Conservation (phyloP, 2,329 filamentous ascomycete genomes). For the Mariannaea elegans region DNA sequence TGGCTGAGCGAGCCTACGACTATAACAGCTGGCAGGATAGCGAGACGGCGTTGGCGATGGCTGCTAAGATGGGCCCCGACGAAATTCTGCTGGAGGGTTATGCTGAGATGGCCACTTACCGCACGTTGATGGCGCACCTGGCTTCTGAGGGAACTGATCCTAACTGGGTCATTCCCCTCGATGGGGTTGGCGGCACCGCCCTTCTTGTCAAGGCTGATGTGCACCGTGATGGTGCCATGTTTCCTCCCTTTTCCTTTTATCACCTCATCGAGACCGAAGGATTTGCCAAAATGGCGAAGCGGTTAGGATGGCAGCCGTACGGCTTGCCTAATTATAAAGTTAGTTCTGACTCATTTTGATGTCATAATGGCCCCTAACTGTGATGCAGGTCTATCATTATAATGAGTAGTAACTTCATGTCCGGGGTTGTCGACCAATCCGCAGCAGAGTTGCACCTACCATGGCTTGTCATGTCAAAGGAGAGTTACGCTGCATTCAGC, state of each 20-base stretch:
- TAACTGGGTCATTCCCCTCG: constrained; percentile 75
- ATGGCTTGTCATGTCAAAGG: constrained; percentile 26
- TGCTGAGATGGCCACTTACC: constrained; percentile 89
- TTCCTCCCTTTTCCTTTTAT: constrained; percentile 95
- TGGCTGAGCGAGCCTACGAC: constrained; percentile 87
- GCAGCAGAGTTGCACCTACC: constrained; percentile 16
- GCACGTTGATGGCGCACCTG: constrained; percentile 90
- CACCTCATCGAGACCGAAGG: constrained; percentile 98
- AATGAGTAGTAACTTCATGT: constrained; percentile 71
- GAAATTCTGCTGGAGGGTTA: constrained; percentile 96
- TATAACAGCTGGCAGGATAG: constrained; percentile 99
- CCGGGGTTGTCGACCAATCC: constrained; percentile 19
- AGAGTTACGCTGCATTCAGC: constrained; percentile 9
- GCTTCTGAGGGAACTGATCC: constrained; percentile 64
- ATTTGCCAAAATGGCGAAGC: constrained; percentile 95
- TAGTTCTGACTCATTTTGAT: constrained; percentile 43
- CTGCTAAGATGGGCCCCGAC: constrained; percentile 82
- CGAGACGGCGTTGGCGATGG: constrained; percentile 78
- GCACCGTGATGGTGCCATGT: constrained; percentile 97
- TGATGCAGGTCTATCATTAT: constrained; percentile 81
- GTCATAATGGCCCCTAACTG: constrained; percentile 16
- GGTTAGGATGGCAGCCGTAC: constrained; percentile 84
- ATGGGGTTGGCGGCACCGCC: constrained; percentile 93
- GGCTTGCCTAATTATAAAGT: constrained; percentile 99
- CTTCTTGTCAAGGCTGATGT: constrained; percentile 96